Percentiles rank a stretch among this genome's conserved stretches.
Evolutionary conservation across 2,329 filamentous ascomycete species (phyloP).

Genomic region (Sporothrix variecibatus): DNA sequence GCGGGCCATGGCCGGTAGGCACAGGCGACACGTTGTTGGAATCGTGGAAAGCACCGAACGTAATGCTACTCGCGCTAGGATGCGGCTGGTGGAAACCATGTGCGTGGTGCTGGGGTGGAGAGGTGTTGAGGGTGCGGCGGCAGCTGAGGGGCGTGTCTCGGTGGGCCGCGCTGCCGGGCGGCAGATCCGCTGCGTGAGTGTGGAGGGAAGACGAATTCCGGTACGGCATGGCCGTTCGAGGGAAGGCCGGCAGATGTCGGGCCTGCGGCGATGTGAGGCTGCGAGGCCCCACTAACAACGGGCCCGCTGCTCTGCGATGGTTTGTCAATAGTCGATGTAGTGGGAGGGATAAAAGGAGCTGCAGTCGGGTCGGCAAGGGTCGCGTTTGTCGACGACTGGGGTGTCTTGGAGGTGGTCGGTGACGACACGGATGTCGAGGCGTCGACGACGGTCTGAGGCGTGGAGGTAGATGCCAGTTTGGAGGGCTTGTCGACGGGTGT

Average conservation of each 20-base stretch:
- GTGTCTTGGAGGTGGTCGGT: neutral
- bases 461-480: neutral
- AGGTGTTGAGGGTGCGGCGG: constrained; percentile 2
- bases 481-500: constrained; percentile 19
- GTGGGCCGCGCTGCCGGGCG: constrained; percentile 13
- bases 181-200: constrained; percentile 11
- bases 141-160: constrained; percentile 12
- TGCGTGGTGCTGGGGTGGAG: neutral
- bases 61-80: constrained; percentile 56
- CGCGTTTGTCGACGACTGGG: neutral
- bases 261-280: neutral
- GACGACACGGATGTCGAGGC: constrained; percentile 14
- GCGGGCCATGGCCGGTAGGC: constrained; percentile 40
- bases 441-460: constrained; percentile 19
- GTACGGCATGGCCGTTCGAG: constrained; percentile 3
- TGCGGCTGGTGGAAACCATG: constrained; percentile 52
- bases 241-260: constrained; percentile 13
- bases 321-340: neutral
- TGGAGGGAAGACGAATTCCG: constrained; percentile 25
- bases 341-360: neutral
- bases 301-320: neutral
- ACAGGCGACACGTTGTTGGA: constrained; percentile 62
- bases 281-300: neutral
- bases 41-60: constrained; percentile 57
- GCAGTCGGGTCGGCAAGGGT: neutral